Evolutionary conservation across 495 filamentous ascomycete species (phyloP).

Genomic region (Lasiosphaeriaceae sp.): DNA sequence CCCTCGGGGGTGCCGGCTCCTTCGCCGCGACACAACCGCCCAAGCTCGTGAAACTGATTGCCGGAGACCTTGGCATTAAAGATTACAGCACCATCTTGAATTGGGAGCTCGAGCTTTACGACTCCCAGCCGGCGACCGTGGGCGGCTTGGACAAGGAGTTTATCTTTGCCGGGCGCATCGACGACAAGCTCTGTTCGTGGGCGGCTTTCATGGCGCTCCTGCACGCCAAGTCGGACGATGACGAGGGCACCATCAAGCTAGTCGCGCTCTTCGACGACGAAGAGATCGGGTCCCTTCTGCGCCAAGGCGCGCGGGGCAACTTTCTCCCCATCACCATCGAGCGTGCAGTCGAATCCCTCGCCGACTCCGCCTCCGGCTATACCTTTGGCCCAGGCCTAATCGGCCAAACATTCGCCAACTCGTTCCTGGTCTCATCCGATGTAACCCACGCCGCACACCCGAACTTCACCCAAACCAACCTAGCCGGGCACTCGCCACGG

Average conservation of each 20-base stretch:
- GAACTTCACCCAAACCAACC: conserved; percentile 79
- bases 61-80: conserved; percentile 63
- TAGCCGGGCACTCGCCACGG: conserved; percentile 77
- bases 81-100: conserved; percentile 73
- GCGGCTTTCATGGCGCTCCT: conserved; percentile 84
- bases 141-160: conserved; percentile 90
- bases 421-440: conserved; percentile 88
- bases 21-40: conserved; percentile 80
- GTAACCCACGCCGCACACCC: conserved; percentile 94
- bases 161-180: conserved; percentile 91
- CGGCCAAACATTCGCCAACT: conserved; percentile 83
- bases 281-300: conserved; percentile 85
- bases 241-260: conserved; percentile 67
- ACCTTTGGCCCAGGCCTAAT: conserved; percentile 62
- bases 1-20: conserved; percentile 48
- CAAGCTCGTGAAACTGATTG: conserved; percentile 79
- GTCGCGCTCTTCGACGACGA: conserved; percentile 94
- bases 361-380: conserved; percentile 20
- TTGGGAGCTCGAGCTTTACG: conserved; percentile 98
- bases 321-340: conserved; percentile 77
- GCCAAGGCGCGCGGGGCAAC: conserved; percentile 87
- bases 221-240: conserved; percentile 51
- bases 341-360: conserved; percentile 71
- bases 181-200: conserved; percentile 96
- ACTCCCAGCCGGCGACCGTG: conserved; percentile 78